A percentile compares a stretch with the other conserved stretches of the same genome.
Conservation (phyloP, 352 stramenopile genomes). For the Phytophthora foliorum region DNA sequence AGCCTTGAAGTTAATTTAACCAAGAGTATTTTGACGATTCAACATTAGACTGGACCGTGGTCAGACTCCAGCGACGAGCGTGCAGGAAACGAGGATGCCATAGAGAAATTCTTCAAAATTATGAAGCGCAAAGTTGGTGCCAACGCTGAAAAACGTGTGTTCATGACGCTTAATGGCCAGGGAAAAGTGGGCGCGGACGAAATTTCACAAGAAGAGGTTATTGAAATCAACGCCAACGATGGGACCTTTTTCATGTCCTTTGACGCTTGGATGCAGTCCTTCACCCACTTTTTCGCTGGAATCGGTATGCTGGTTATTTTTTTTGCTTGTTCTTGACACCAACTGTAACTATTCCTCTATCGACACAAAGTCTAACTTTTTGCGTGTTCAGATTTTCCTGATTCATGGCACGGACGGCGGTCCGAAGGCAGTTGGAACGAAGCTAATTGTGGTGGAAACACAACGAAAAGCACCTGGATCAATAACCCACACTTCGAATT, state of each 20-base stretch:
- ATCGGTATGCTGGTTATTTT: conserved; percentile 59
- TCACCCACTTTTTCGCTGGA: conserved; percentile 92
- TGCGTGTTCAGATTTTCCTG: conserved; percentile 77
- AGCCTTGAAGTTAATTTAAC: not conserved
- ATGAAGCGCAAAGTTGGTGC: conserved; percentile 71
- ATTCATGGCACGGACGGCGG: conserved; percentile 85
- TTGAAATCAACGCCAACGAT: conserved; percentile 87
- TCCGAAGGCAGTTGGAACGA: conserved; percentile 86
- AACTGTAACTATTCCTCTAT: not conserved
- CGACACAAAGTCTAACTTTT: not conserved
- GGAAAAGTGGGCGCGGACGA: conserved; percentile 68
- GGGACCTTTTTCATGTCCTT: conserved; percentile 95
- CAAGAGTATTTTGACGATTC: not conserved
- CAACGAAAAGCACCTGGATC: conserved; percentile 86
- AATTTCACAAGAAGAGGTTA: conserved; percentile 78
- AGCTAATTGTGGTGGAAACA: conserved; percentile 81
- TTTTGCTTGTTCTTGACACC: not conserved
- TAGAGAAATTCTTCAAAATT: conserved; percentile 81
- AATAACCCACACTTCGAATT: conserved; percentile 91
- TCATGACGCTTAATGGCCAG: conserved; percentile 59
- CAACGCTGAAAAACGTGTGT: conserved; percentile 75
- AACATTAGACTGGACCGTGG: conserved; percentile 78
- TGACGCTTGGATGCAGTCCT: conserved; percentile 89
- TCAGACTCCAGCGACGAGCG: conserved; percentile 85
- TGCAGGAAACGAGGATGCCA: conserved; percentile 80